Evolutionary conservation across 2,329 filamentous ascomycete species (phyloP), one percentile per base, ranked within the genome.

Genomic region (Cladosporium velox): DNA sequence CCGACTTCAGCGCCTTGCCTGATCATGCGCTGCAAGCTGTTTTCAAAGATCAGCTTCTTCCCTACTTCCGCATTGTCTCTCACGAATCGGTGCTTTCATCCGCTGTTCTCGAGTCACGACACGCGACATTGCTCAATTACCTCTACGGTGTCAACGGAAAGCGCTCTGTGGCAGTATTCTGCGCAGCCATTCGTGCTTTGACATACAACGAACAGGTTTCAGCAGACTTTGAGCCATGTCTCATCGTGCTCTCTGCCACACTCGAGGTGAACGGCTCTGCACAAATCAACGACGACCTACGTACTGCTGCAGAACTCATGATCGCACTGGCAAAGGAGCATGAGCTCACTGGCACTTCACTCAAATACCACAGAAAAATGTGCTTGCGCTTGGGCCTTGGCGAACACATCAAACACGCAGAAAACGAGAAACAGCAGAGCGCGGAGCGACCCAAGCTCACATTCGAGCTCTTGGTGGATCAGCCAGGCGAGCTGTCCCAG

Each of bases 51-150:
- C 70, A 77, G 63, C 71, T 80, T 30, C 67, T 82, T 14, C 80
- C 80, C 0, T 79, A 84, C 60, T 73, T 83, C 41, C 70, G 75
- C 57, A 77, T 75, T 6, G 73, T 84, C 32, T 78, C 80, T 1
- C 74, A 82, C 67, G 72, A 76, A 0, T 74, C 79, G 44, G 75
- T 84, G 1, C 69, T 81, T 28, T 75, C 74, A 6, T 83, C 81
- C 0, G 66, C 80, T 12, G 71, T 82, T 2, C 68, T 83, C 5
- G 79, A 83, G 66, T 72, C 75, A 15, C 72, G 77, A 2, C 72
- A 83, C 14, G 78, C 76, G 21, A 81, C 77, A 3, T 78, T 84
- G 28, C 82, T 79, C 72, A 82, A 77, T 35, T 77, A 78, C 68
- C 70, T 84, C 12, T 83, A 77, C 64, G 80, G 81, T 2, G 61